These are phyloP conservation scores for Euphorbia schlechtendalii DNA, from an alignment of 441 rosid genomes.

Conservation along the genomic window DNA sequence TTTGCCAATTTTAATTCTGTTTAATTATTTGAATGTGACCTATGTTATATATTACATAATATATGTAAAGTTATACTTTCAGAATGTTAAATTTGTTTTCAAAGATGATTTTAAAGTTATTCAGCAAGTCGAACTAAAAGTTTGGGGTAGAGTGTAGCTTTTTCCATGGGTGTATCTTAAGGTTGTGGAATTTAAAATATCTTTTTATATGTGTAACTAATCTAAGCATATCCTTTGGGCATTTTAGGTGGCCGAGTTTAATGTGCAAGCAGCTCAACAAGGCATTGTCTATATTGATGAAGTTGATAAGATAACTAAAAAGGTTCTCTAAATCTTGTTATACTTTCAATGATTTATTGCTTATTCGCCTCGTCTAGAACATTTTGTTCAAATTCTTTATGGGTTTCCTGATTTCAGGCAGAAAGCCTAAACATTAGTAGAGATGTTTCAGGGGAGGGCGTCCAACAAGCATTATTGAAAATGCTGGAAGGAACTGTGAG, in stretches of 20 bases:
- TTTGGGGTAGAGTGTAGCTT: neutral
- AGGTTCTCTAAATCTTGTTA: slow-evolving; percentile 35
- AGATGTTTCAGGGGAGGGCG: slow-evolving; percentile 98
- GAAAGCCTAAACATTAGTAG: slow-evolving; percentile 88
- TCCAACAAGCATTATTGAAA: slow-evolving; percentile 87
- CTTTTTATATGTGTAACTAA: neutral
- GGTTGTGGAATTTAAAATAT: neutral
- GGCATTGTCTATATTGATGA: slow-evolving; percentile 97
- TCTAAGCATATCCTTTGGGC: slow-evolving; percentile 15
- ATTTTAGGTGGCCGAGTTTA: slow-evolving; percentile 72
- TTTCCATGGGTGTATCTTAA: neutral
- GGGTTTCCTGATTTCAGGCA: slow-evolving; percentile 42
- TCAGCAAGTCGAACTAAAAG: neutral
- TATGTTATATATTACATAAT: neutral
- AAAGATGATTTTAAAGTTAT: neutral
- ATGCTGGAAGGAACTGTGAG: slow-evolving; percentile 99
- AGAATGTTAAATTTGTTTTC: neutral
- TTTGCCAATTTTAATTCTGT: neutral
- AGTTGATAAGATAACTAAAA: slow-evolving; percentile 94
- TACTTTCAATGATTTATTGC: neutral
- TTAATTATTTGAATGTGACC: neutral
- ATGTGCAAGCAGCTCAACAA: slow-evolving; percentile 95
- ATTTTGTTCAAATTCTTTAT: slow-evolving; percentile 17
- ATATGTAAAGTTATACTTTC: neutral
- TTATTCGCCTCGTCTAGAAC: neutral